Evolutionary conservation across 208 protist species (phyloP), one percentile per base, ranked within the genome.

Genomic region (Acanthamoeba sp.): DNA sequence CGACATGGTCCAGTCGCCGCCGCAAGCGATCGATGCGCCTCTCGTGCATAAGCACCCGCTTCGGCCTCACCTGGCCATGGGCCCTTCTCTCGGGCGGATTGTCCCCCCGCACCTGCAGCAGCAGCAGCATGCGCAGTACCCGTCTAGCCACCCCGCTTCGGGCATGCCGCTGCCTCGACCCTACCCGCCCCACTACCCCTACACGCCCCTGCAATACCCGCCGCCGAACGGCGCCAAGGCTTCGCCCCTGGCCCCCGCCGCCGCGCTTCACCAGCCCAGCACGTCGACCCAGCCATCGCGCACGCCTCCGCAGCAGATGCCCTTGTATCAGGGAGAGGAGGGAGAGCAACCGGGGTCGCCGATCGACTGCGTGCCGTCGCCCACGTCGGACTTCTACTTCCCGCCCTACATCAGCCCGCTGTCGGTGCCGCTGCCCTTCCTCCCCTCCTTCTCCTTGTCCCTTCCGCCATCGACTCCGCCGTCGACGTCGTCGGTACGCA

Each of bases 321-420:
- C n/a, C n/a, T n/a, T n/a, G 52, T 20, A 59, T 4, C 50, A 57
- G 50, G 12, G 1, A 16, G 18, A 22, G 52, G 22, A 27, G 18
- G 14, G 27, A 20, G 52, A 12, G 6, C 4, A 5, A 27, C 20
- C 38, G 34, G 14, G 34, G 6, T 78, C 69, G 36, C 34, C 64
- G 12, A 38, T 38, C 64, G 29, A 40, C 29, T 71, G 64, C 64
- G 64, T 71, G 27, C 73, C 48, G 45, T 57, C 45, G 38, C 27
- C 45, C 27, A 48, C 76, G 0, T 52, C 76, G 4, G 42, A 50
- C 20, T 85, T 85, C 76, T 59, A 36, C 32, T 38, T 57, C 16
- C 76, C 76, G 38, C 76, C 76, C 48, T 85, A 85, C 45, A 85
- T 85, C 45, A 85, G 76, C 76, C 76, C 76, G 14, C 76, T 85